These are phyloP conservation scores for Trichoderma pleuroti DNA, from an alignment of 2,329 filamentous ascomycete species.

Conservation along the genomic window DNA sequence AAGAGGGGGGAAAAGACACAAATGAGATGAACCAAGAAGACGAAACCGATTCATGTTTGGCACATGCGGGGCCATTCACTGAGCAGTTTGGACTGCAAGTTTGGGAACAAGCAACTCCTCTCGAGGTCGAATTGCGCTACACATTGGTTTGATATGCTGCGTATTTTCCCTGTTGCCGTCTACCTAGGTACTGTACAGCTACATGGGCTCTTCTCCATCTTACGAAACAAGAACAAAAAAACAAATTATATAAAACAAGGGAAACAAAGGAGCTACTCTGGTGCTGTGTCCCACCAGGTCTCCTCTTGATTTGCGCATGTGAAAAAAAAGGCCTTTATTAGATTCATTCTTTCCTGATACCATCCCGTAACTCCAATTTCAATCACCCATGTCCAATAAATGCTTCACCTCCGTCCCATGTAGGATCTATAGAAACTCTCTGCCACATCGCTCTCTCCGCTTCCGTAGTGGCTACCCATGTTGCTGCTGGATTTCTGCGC, in stretches of 20 bases:
- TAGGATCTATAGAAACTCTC: conserved; percentile 92
- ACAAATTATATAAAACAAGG: background rate
- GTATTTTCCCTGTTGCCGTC: conserved; percentile 8
- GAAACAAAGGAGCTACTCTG: conserved; percentile 10
- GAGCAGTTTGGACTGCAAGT: conserved; percentile 1
- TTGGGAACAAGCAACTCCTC: background rate
- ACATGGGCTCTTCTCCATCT: conserved; percentile 24
- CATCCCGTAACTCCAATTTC: conserved; percentile 20
- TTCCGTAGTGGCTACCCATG: conserved; percentile 54
- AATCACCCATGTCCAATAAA: conserved; percentile 22
- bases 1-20: background rate
- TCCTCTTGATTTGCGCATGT: conserved; percentile 10
- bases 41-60: conserved; percentile 18
- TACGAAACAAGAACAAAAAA: background rate
- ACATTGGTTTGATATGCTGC: background rate
- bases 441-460: conserved; percentile 65
- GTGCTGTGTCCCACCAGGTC: conserved; percentile 18
- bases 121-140: background rate
- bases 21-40: background rate
- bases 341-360: conserved; percentile 20
- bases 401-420: conserved; percentile 63
- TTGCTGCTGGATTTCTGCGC: conserved; percentile 76
- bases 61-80: background rate
- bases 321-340: conserved; percentile 16
- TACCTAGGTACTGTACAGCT: conserved; percentile 40